Percentiles rank a stretch among this genome's conserved stretches.
phyloP scores from a whole-genome alignment of 495 filamentous ascomycete genomes.

The Usnea hakonensis region DNA sequence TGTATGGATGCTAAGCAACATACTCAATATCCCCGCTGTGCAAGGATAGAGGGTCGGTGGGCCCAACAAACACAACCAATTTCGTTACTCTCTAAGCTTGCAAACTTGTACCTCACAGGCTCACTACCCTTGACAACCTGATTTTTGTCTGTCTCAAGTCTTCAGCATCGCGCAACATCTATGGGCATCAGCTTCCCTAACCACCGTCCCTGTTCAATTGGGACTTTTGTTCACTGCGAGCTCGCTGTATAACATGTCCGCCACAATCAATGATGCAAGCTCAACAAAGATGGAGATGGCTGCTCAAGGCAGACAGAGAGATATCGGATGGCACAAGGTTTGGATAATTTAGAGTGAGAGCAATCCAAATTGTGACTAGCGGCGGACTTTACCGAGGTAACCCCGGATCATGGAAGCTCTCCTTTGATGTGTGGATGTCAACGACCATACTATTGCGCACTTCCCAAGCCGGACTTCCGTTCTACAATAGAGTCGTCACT shows the following conservation, averaged over 20 bases:
- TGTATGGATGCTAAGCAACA: too few relatives aligned
- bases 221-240: conserved; percentile 41
- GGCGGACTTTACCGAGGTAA: too few relatives aligned
- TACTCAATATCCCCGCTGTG: conserved; percentile 46
- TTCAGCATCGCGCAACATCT: too few relatives aligned
- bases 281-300: conserved; percentile 43
- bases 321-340: conserved; percentile 30
- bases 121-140: background rate
- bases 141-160: conserved; percentile 29
- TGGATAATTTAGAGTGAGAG: too few relatives aligned
- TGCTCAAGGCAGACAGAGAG: conserved; percentile 45
- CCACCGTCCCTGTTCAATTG: conserved; percentile 40
- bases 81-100: background rate
- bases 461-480: background rate
- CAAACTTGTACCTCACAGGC: background rate
- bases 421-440: too few relatives aligned
- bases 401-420: background rate
- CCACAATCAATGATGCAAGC: conserved; percentile 45
- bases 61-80: conserved; percentile 11
- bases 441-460: background rate
- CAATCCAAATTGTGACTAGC: too few relatives aligned
- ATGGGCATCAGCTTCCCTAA: too few relatives aligned
- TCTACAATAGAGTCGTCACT: background rate
- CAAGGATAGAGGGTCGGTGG: conserved; percentile 41
- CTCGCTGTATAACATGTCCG: conserved; percentile 44